Base-by-base conservation (phyloP, 2,329 filamentous ascomycete genomes). In the Neonectria punicea region DNA sequence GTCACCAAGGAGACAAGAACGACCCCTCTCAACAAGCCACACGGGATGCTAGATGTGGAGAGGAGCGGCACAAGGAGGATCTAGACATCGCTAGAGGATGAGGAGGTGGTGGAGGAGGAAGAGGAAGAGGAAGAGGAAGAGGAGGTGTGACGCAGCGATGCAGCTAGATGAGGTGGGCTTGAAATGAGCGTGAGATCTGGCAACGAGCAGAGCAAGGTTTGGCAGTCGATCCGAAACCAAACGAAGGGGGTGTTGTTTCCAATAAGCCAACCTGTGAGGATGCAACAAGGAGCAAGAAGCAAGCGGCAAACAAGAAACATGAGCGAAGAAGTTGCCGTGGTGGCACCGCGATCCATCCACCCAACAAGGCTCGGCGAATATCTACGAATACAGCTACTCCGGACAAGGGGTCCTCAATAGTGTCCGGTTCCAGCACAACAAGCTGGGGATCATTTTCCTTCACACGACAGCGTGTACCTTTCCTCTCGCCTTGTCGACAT, bases 111-210 rank as follows among this genome's bases (percentile, higher is more conserved):
- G 22, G 22, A 22, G 16, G 25, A 50, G 28, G 47, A 49, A 25
- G 25, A 49, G 30, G 30, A 16, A 13, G 25, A 25, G 25, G 25
- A 25, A 25, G 32, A 34, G 10, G 32, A 34, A 13, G 34, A 36
- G 36, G 14, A n/a, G 39, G 39, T 18, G 39, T 43, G 39, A 43
- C 39, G 39, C 39, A 43, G 49, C 18, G 28, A 51, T 34, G 49
- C 49, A 51, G 49, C 49, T 36, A 51, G 49, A 51, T 51, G 49
- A 28, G 30, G 20, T 34, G n/a, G 49, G 28, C n/a, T 20, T 51
- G 28, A 13, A 13, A 34, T 22, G 11, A 30, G 30, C 49, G 32
- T 34, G 28, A 13, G n/a, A 51, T 34, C 22, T 34, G 30, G 49
- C 49, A 34, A 20, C 30, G n/a, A 51, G 18, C 49, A 34, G n/a